Evolutionary conservation across 1,284 basidiomycete species (phyloP).

Genomic region (Ustilago loliicola): DNA sequence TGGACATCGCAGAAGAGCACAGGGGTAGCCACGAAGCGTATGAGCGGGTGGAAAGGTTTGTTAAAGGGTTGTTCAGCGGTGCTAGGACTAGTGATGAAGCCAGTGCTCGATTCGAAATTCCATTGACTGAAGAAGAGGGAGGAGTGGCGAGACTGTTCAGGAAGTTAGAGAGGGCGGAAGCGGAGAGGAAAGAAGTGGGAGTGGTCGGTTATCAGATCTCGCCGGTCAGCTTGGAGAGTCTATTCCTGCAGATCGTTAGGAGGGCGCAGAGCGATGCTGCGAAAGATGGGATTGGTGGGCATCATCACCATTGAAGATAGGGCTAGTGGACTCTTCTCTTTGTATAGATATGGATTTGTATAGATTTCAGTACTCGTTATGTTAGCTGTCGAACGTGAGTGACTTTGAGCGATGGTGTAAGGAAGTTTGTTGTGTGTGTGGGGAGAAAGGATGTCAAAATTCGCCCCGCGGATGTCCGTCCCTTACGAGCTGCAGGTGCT

Average conservation of each 20-base stretch:
- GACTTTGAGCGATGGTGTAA: not conserved
- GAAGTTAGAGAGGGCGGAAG: not conserved
- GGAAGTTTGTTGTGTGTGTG: not conserved
- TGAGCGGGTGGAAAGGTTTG: slow-evolving; percentile 77
- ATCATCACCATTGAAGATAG: not conserved
- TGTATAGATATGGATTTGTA: not conserved
- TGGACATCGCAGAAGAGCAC: slow-evolving; percentile 75
- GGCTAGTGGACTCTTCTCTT: too few species aligned
- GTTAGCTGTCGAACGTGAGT: not conserved
- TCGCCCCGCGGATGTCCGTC: not conserved
- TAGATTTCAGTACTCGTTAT: not conserved
- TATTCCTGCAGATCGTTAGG: slow-evolving; percentile 2
- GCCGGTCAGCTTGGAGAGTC: slow-evolving; percentile 1
- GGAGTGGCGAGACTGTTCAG: not conserved
- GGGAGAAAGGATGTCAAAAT: not conserved
- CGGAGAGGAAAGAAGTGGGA: slow-evolving; percentile 2
- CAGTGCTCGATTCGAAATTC: slow-evolving; percentile 4
- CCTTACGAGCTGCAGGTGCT: too few species aligned
- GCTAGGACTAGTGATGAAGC: slow-evolving; percentile 72
- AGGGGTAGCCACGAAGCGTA: slow-evolving; percentile 53
- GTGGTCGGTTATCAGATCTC: slow-evolving; percentile 1
- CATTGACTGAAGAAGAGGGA: not conserved
- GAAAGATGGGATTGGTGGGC: slow-evolving; percentile 2
- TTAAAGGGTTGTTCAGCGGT: slow-evolving; percentile 76
- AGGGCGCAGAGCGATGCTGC: slow-evolving; percentile 1